Conservation (phyloP, 2,329 filamentous ascomycete genomes). For the Trichoderma asperellum region DNA sequence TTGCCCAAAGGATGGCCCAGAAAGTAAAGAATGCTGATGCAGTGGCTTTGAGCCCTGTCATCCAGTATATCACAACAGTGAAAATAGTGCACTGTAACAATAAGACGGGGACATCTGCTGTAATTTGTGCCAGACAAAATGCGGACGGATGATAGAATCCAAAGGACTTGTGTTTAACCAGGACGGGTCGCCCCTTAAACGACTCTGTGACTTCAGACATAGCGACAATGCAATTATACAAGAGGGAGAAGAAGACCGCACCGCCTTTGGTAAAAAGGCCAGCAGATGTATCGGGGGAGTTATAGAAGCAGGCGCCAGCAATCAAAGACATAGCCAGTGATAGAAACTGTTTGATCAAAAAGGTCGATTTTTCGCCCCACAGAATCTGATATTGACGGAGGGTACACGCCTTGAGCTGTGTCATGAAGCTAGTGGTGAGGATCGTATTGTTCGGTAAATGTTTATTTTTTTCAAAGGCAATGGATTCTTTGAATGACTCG, state of each 20-base stretch:
- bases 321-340: constrained; percentile 64
- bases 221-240: constrained; percentile 63
- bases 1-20: constrained; percentile 57
- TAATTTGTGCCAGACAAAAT: constrained; percentile 61
- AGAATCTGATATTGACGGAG: constrained; percentile 67
- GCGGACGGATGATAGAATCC: constrained; percentile 61
- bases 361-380: constrained; percentile 66
- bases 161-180: constrained; percentile 63
- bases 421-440: constrained; percentile 57
- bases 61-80: constrained; percentile 64
- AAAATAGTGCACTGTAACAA: constrained; percentile 63
- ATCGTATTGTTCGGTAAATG: constrained; percentile 57
- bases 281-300: constrained; percentile 58
- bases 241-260: constrained; percentile 65
- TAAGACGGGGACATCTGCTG: constrained; percentile 59
- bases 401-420: constrained; percentile 61
- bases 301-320: constrained; percentile 69
- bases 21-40: constrained; percentile 65
- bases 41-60: constrained; percentile 58
- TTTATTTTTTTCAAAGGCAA: constrained; percentile 59
- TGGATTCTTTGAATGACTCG: constrained; percentile 56
- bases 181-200: constrained; percentile 61
- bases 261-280: constrained; percentile 68
- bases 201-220: constrained; percentile 70
- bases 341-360: constrained; percentile 63